Evolutionary conservation across 2,329 filamentous ascomycete species (phyloP), one percentile per base, ranked within the genome.

Genomic region (Penicillium fuscoglaucum): DNA sequence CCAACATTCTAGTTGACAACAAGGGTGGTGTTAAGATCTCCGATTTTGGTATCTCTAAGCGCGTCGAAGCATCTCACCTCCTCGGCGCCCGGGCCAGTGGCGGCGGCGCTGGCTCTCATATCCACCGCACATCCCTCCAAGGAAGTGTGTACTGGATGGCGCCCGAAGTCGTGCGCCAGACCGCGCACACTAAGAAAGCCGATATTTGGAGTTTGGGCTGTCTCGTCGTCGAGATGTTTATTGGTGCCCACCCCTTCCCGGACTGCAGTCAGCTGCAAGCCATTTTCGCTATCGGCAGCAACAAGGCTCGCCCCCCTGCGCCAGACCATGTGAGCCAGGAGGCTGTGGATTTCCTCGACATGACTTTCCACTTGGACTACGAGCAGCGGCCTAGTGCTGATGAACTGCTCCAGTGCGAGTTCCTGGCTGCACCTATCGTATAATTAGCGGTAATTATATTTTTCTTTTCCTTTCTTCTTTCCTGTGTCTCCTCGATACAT

Each of bases 61-160:
- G 96, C 74, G 90, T 98, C 41, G 93, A 98, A 76, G 92, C 92
- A 15, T 89, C 91, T 57, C 95, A 93, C 60, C 85, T 97, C 45
- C 85, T 96, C 47, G 74, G 73, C 35, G 71, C 75, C 49, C 70
- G 71, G 44, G 78, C 76, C 49, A 76, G 70, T 55, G 72, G 69
- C 61, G 73, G 71, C 19, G 73, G 71, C 19, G 72, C 66, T 24
- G 71, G 70, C 37, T 67, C 72, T 29, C 77, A 81, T 62, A 75
- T 81, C 45, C 80, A 84, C 64, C 81, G 82, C 7, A 83, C 87
- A 12, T 98, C 93, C 1, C 84, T 99, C 4, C 95, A 99, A 75
- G 95, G 95, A 15, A 97, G 92, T 28, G 95, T 99, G 52, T 99
- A 97, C 79, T 99, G 95, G 95, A 99, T 99, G 95, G 95, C 95